Evolutionary conservation across 139 green algal species (phyloP).

Genomic region (Micractinium conductrix): DNA sequence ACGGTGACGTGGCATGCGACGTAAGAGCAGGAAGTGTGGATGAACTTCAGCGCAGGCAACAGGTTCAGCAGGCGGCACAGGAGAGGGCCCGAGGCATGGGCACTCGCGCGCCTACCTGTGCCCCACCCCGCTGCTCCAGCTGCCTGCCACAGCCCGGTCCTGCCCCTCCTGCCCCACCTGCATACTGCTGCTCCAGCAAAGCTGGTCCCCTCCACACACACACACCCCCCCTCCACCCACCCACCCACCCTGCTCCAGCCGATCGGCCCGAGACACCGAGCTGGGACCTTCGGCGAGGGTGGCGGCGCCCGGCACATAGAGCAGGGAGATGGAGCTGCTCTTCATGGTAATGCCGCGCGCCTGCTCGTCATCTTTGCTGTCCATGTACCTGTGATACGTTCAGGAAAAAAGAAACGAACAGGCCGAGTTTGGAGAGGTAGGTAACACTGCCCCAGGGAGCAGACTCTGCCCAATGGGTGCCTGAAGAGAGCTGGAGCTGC

Average conservation of each 20-base stretch:
- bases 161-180: neutral
- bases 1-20: neutral
- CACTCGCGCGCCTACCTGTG: neutral
- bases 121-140: neutral
- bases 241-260: constrained; percentile 36
- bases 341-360: constrained; percentile 99
- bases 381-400: constrained; percentile 73
- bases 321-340: constrained; percentile 90
- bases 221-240: no score
- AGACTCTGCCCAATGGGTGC: no score
- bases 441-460: no score
- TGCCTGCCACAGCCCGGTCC: neutral
- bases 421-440: no score
- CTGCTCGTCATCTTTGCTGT: constrained; percentile 97
- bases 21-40: neutral
- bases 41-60: neutral
- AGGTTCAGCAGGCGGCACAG: neutral
- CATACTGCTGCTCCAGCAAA: no score
- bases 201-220: neutral
- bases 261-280: constrained; percentile 40
- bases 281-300: constrained; percentile 51
- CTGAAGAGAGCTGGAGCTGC: no score
- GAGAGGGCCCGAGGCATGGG: neutral
- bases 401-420: no score
- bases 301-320: constrained; percentile 79